Evolutionary conservation across 106 monocot genomes (phyloP).

Genomic region (Agapanthus africanus): DNA sequence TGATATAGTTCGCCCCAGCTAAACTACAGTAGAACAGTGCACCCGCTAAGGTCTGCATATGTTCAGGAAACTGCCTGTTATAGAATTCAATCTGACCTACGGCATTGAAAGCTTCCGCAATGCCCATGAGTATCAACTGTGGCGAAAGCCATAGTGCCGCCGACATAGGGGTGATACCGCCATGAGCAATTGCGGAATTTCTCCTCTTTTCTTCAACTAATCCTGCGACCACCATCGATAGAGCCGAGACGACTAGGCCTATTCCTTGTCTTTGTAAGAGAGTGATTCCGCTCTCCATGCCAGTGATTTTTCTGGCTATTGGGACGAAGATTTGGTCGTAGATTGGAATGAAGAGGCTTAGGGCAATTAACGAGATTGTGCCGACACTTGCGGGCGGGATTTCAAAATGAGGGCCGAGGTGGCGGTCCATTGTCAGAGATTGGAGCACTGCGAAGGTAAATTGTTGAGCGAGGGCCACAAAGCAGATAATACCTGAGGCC

Average conservation of each 20-base stretch:
- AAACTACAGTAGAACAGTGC: constrained; percentile 55
- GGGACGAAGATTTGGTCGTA: constrained; percentile 48
- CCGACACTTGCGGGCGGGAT: constrained; percentile 33
- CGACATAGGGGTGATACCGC: constrained; percentile 19
- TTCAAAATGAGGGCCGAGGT: constrained; percentile 27
- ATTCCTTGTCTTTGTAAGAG: constrained; percentile 33
- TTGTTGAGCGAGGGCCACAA: constrained; percentile 33
- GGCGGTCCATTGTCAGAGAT: constrained; percentile 39
- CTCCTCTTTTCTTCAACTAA: constrained; percentile 23
- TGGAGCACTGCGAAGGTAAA: constrained; percentile 43
- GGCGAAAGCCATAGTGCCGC: constrained; percentile 46
- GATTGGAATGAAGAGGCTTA: constrained; percentile 42
- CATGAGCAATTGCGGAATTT: background rate
- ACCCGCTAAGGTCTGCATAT: constrained; percentile 49
- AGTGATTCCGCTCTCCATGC: constrained; percentile 19
- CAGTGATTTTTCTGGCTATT: constrained; percentile 7
- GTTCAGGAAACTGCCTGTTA: constrained; percentile 68
- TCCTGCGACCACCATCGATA: constrained; percentile 35
- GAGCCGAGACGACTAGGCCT: constrained; percentile 20
- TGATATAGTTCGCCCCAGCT: constrained; percentile 47
- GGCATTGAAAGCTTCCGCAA: constrained; percentile 51
- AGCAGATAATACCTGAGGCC: constrained; percentile 40
- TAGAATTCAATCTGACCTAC: constrained; percentile 72
- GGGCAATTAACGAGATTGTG: constrained; percentile 26
- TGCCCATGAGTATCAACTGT: constrained; percentile 48